Percentiles rank a stretch among this genome's conserved stretches.
These are phyloP conservation scores for Corrigiola litoralis DNA, from an alignment of 179 eudicot species.

Conservation along the genomic window DNA sequence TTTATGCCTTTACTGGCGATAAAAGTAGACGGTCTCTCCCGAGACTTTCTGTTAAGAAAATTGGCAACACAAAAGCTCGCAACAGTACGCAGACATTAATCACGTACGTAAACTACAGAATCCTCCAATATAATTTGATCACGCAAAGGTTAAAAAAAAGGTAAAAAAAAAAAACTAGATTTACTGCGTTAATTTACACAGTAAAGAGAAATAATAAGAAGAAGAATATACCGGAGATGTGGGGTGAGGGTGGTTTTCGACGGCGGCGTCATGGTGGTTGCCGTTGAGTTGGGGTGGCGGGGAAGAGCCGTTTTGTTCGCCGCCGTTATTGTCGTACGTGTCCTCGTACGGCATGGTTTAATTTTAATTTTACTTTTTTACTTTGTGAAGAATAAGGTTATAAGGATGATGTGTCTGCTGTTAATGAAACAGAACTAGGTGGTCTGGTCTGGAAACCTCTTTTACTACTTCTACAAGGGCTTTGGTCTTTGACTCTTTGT, in stretches of 20 bases:
- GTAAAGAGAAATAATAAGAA: not conserved
- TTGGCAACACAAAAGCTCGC: no score
- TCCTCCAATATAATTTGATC: no score
- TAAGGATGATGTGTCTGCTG: no score
- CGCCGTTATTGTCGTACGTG: slow-evolving; percentile 43
- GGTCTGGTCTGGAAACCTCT: not conserved
- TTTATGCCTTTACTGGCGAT: no score
- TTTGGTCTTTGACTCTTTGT: no score
- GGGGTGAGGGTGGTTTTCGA: slow-evolving; percentile 32
- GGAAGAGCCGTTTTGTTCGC: slow-evolving; percentile 35
- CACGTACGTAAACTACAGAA: no score
- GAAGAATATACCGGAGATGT: slow-evolving; percentile 38
- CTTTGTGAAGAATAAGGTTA: not conserved
- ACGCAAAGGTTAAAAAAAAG: no score
- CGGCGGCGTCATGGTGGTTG: slow-evolving; percentile 22
- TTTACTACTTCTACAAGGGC: not conserved
- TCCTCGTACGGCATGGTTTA: slow-evolving; percentile 36
- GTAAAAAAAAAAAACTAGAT: not conserved
- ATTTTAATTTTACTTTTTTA: not conserved
- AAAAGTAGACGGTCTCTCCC: no score
- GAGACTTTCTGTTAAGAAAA: no score
- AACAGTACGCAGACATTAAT: no score
- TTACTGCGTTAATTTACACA: no score
- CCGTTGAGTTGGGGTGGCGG: slow-evolving; percentile 25
- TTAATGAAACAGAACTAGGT: no score